Base-by-base conservation (phyloP, 2,329 filamentous ascomycete species). In the Coleophoma eucalyptorum region DNA sequence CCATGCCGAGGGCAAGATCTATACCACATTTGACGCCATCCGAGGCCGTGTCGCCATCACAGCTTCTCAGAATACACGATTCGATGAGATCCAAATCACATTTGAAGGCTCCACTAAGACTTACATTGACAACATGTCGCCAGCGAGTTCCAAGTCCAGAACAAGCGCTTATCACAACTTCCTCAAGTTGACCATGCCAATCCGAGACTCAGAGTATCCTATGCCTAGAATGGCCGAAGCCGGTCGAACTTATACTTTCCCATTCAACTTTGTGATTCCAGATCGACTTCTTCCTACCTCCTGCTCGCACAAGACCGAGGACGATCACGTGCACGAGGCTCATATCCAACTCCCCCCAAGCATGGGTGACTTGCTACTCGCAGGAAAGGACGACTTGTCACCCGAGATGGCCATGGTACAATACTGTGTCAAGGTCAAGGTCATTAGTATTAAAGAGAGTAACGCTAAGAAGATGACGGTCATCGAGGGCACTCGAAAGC, bases 211-310 rank as follows among this genome's bases (percentile, higher is more conserved):
- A 10, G 50, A 57, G 1, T 66, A 66, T 46, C 61, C 63, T 37
- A 58, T 59, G 42, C 59, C 58, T 43, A 51, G 61, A 49, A 53
- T 65, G 33, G 60, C 58, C 16, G 62, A 64, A 48, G 60, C 62
- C 18, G 63, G 64, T 5, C 54, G 53, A 18, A 65, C 59, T 11
- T 63, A 65, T 40, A 58, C 46, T 5, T 65, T 65, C 20, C 57
- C 61, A 2, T 65, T 62, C 56, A 62, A 66, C 52, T 67, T 67
- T 49, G 64, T 63, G 11, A 54, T 67, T 40, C 65, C 65, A 1
- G 54, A 62, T 13, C 62, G 58, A 18, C 56, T 67, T 8, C 59
- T 67, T 26, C 64, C 63, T 2, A 53, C 54, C 40, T 57, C 60
- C 13, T 67, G 65, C 48, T 46, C 50, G 3, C 65, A 67, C 44